These are phyloP conservation scores for Termitomyces sp. DNA, from an alignment of 768 basidiomycete species.

Conservation along the genomic window DNA sequence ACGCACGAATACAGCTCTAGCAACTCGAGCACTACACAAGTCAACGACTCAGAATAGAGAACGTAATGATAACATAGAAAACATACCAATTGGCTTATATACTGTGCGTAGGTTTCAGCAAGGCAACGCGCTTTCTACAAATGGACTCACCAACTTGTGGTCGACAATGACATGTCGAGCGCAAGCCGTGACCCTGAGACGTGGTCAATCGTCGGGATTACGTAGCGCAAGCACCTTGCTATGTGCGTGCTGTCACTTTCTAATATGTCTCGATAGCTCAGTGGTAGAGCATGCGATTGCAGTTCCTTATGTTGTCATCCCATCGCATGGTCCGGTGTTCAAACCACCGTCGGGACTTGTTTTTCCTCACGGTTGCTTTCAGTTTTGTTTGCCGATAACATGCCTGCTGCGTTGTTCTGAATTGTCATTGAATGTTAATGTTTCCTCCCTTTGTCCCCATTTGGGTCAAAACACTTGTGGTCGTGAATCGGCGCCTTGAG, in stretches of 20 bases:
- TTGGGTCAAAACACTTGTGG: no score
- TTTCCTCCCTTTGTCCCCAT: no score
- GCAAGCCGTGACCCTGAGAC: no score
- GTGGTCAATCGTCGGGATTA: no score
- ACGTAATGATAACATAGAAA: not conserved
- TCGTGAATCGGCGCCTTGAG: no score
- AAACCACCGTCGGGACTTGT: constrained; percentile 10
- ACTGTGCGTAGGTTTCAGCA: not conserved
- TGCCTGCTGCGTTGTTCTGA: no score
- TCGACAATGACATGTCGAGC: not conserved
- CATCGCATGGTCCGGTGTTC: constrained; percentile 13
- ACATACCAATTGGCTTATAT: not conserved
- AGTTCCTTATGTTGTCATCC: not conserved
- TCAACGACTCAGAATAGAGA: not conserved
- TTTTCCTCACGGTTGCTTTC: no score
- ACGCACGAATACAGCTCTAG: not conserved
- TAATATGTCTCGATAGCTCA: constrained; percentile 7
- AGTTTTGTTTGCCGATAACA: no score
- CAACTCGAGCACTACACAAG: not conserved
- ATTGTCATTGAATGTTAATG: no score
- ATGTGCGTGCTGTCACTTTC: no score
- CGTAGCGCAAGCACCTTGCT: no score
- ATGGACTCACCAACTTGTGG: not conserved
- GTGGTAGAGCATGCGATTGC: constrained; percentile 14
- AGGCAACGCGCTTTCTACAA: not conserved